phyloP scores from a whole-genome alignment of 108 stramenopile genomes.

The Nitzschia putrida region DNA sequence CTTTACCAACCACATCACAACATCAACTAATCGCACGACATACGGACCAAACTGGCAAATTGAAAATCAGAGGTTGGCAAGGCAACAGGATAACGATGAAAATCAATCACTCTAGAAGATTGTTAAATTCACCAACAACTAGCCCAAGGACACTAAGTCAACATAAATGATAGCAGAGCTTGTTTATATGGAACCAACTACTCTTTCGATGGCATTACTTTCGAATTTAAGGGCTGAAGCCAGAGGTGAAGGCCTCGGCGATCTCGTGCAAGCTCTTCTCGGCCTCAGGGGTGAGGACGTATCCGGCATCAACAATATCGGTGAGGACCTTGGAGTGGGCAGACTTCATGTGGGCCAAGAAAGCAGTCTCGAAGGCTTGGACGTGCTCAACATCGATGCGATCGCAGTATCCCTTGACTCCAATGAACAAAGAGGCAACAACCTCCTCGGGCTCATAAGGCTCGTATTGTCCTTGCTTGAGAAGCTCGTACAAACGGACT shows the following conservation, averaged over 20 bases:
- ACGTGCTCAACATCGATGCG: constrained; percentile 96
- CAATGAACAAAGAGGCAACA: constrained; percentile 96
- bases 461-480: constrained; percentile 99
- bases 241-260: constrained; percentile 95
- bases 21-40: too few species aligned
- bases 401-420: constrained; percentile 99
- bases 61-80: too few species aligned
- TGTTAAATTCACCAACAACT: too few species aligned
- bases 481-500: constrained; percentile 98
- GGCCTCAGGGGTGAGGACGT: constrained; percentile 75
- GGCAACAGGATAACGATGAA: too few species aligned
- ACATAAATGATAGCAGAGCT: background rate
- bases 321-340: constrained; percentile 85
- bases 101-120: too few species aligned
- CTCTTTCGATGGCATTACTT: background rate
- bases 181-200: background rate
- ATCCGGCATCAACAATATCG: constrained; percentile 87
- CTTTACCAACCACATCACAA: too few species aligned
- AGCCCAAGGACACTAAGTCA: too few species aligned
- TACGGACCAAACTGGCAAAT: too few species aligned
- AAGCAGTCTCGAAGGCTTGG: constrained; percentile 93
- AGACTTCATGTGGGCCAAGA: constrained; percentile 93
- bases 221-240: constrained; percentile 63
- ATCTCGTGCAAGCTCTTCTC: constrained; percentile 87
- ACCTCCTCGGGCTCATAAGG: constrained; percentile 98